Evolutionary conservation across 768 basidiomycete species (phyloP), one percentile per base, ranked within the genome.

Genomic region (Russula sp.): DNA sequence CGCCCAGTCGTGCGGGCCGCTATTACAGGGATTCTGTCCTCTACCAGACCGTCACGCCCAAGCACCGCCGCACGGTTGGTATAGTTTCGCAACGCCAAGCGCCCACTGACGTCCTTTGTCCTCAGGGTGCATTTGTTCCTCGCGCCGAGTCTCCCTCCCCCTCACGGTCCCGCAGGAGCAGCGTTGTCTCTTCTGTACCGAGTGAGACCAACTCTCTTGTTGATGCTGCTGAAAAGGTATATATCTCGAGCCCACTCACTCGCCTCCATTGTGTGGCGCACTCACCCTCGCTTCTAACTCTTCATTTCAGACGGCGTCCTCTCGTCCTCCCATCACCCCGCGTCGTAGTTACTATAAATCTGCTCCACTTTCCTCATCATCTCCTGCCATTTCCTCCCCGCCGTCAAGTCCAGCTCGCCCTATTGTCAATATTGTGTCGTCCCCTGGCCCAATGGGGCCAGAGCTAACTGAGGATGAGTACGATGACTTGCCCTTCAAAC

Each of bases 391-490:
- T 20, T 74, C 78, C 22, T 86, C 88, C 16, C 87, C 87, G 14
- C 72, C 80, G 14, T 83, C 83, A 34, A 88, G 87, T 55, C 88
- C 88, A 7, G 72, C 74, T 55, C 79, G 79, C 63, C 80, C 78
- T 20, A 73, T 82, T 36, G 79, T 88, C 25, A 88, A 90, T 68
- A 72, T 86, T n/a, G 89, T 90, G 32, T 90, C 89, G n/a, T 90
- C 89, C 9, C 89, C 89, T 5, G 88, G 87, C 0, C 87, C 87
- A 7, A 87, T 88, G 85, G 81, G 78, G 0, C 81, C 84, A 20
- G 75, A 77, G 49, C 86, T 86, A 13, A 74, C 78, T 41, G 85
- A 87, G 70, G 82, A 83, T 22, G 84, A 85, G 56, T 84, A 85
- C 46, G 83, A 84, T 52, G 77, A 76, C 29, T 75, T 88, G 46